Evolutionary conservation across 2,329 filamentous ascomycete genomes (phyloP).

Genomic region (Pestalotiopsis sp.): DNA sequence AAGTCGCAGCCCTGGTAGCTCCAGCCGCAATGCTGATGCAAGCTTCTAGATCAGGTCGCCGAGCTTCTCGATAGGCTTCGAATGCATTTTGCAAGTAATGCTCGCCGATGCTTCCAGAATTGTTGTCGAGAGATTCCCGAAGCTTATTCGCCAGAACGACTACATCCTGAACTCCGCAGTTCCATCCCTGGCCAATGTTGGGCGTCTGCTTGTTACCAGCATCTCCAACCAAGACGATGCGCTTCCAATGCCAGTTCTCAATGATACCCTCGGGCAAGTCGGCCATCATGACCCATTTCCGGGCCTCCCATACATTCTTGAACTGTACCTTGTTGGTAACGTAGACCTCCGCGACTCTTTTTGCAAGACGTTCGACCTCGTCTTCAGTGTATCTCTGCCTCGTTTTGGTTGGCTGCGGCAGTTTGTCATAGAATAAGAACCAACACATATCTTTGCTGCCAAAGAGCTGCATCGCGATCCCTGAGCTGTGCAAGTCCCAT

Average conservation of each 20-base stretch:
- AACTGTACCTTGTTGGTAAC: neutral
- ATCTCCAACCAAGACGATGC: constrained; percentile 4
- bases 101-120: neutral
- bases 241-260: neutral
- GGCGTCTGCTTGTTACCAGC: neutral
- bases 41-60: neutral
- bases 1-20: neutral
- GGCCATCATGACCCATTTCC: neutral
- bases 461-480: neutral
- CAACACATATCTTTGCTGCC: neutral
- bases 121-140: neutral
- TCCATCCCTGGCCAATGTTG: neutral
- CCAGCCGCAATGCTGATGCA: neutral
- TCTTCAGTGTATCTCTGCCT: neutral
- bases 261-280: neutral
- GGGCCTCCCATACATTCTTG: neutral
- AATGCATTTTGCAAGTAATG: neutral
- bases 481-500: neutral
- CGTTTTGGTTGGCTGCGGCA: neutral
- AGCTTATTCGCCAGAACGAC: neutral
- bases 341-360: neutral
- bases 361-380: neutral
- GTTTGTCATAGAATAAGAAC: neutral
- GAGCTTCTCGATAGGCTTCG: neutral
- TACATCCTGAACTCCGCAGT: neutral